phyloP scores from a whole-genome alignment of 768 basidiomycete genomes.

The Kwoniella sp. region DNA sequence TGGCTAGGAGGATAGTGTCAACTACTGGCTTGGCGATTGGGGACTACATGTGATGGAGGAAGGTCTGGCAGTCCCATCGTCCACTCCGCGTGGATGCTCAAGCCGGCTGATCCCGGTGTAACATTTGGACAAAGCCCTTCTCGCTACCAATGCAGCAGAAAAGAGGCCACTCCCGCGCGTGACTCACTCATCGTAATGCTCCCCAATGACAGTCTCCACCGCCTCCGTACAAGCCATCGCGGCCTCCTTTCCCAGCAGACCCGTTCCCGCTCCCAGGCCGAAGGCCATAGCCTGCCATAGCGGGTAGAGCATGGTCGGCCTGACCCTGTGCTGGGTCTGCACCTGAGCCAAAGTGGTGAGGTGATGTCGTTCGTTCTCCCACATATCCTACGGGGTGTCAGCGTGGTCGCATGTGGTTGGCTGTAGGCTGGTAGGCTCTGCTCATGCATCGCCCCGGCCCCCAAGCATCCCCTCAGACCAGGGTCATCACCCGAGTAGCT shows the following conservation, averaged over 20 bases:
- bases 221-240: slow-evolving; percentile 99
- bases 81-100: no score
- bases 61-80: background rate
- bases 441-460: no score
- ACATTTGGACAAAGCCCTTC: no score
- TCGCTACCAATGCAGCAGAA: no score
- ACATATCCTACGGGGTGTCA: slow-evolving; percentile 69
- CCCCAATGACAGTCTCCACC: slow-evolving; percentile 94
- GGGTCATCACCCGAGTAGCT: no score
- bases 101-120: no score
- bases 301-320: slow-evolving; percentile 78
- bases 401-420: no score
- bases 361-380: slow-evolving; percentile 93
- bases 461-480: no score
- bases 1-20: slow-evolving; percentile 59
- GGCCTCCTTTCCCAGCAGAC: slow-evolving; percentile 81
- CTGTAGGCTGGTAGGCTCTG: no score
- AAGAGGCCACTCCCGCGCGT: no score
- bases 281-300: slow-evolving; percentile 83
- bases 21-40: background rate
- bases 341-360: slow-evolving; percentile 78
- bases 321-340: slow-evolving; percentile 72
- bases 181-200: slow-evolving; percentile 94
- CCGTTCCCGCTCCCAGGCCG: slow-evolving; percentile 77
- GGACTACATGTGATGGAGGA: background rate